These are phyloP conservation scores for Iris macrosiphon DNA, from an alignment of 106 monocot species.

Conservation along the genomic window DNA sequence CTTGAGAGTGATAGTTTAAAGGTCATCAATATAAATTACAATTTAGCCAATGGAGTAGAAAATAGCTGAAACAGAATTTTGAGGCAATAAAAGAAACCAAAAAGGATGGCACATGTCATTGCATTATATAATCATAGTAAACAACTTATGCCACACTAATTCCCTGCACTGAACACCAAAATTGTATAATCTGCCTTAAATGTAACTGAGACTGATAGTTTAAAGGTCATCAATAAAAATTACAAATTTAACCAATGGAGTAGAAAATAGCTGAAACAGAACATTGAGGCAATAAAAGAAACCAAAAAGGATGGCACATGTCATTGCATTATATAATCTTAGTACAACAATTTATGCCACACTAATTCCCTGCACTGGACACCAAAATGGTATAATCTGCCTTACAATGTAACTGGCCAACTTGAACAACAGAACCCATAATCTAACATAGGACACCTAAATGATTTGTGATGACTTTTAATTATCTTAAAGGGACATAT, in stretches of 20 bases:
- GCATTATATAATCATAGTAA: background rate
- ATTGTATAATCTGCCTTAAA: slow-evolving; percentile 5
- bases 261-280: background rate
- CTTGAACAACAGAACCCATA: background rate
- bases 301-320: background rate
- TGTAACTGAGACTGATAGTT: background rate
- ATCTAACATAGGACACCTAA: background rate
- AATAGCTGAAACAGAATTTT: background rate
- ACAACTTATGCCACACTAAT: slow-evolving; percentile 2
- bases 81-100: background rate
- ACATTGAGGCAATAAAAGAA: background rate
- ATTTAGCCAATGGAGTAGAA: background rate
- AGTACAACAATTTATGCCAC: slow-evolving; percentile 6
- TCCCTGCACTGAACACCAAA: background rate
- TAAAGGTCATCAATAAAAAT: background rate
- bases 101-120: background rate
- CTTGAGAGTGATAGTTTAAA: background rate
- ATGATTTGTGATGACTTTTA: background rate
- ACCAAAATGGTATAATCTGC: background rate
- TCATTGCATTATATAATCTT: background rate
- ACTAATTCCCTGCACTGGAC: background rate
- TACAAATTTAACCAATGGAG: background rate
- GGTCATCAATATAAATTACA: background rate
- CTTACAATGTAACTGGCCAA: slow-evolving; percentile 6
- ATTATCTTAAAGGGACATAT: slow-evolving; percentile 11